Evolutionary conservation across 1,284 basidiomycete species (phyloP), one percentile per base, ranked within the genome.

Genomic region (Naganishia albida): DNA sequence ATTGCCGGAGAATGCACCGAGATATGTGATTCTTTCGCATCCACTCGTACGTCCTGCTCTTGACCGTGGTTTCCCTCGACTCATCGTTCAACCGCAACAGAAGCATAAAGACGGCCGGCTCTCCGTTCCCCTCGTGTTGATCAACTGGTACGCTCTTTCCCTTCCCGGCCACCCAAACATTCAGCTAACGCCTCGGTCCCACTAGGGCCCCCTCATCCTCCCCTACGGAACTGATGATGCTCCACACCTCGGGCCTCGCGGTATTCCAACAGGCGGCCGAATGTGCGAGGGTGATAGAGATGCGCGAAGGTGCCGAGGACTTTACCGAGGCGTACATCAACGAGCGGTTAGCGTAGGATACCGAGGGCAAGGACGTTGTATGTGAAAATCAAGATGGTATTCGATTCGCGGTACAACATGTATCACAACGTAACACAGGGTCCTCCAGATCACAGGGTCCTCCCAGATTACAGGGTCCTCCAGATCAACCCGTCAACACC

Each of bases 1-100:
- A 74, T 83, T 97, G 7, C 93, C 93, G 0, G 91, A 91, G 78
- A 90, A 90, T 77, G 85, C 88, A 6, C 93, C 93, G 12, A 85
- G 93, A 71, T 96, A 92, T 75, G 85, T 96, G 52, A 77, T 97
- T 23, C 80, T 90, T 34, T 91, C 90, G 16, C 90, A 94, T 73
- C 88, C 91, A 73, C 83, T 93, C 25, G 79, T 80, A 42, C 39
- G 77, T 69, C 26, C 13, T 16, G n/a, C 34, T 25, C 20, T n/a
- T 10, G 42, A 30, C 12, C 50, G 16, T 57, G 0, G 25, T 15
- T n/a, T 62, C 38, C 7, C 26, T 42, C 28, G 1, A 12, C 16
- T 3, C 15, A 34, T 10, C 34, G 34, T 26, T 3, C 10, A 16
- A 26, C 2, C 20, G 10, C 10, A 3, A 54, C 66, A 80, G 79